phyloP scores from a whole-genome alignment of 495 filamentous ascomycete genomes.

The Penicillium bovifimosum region DNA sequence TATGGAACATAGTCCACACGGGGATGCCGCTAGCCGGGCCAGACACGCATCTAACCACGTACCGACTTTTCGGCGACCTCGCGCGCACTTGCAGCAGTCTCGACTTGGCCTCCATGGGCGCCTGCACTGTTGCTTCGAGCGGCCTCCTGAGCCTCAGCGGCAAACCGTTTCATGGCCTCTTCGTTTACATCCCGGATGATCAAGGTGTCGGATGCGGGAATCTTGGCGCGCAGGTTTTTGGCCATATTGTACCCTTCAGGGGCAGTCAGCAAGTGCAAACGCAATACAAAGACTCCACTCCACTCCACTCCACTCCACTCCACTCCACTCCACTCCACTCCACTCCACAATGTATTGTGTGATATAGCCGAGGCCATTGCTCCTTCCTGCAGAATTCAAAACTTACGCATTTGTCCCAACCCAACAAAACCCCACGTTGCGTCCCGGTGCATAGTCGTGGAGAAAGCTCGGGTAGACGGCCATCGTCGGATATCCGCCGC shows the following conservation, averaged over 20 bases:
- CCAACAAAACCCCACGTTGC: constrained; percentile 81
- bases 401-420: constrained; percentile 79
- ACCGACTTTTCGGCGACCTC: constrained; percentile 71
- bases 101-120: constrained; percentile 43
- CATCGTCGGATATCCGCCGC: constrained; percentile 13
- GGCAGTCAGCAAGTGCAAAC: constrained; percentile 3
- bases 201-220: constrained; percentile 62
- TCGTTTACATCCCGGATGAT: constrained; percentile 71
- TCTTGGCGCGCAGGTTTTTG: constrained; percentile 74
- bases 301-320: too few relatives aligned
- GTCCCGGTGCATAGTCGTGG: constrained; percentile 46
- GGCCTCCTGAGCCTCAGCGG: constrained; percentile 50
- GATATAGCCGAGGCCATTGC: neutral
- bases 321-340: too few relatives aligned
- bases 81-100: constrained; percentile 51
- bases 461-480: constrained; percentile 45
- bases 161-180: constrained; percentile 53
- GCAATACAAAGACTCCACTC: constrained; percentile 1
- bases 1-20: neutral
- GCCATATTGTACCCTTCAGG: constrained; percentile 74
- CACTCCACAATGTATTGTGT: neutral
- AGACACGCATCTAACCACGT: constrained; percentile 31
- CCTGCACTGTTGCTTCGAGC: constrained; percentile 21
- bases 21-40: neutral
- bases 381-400: neutral